These are phyloP conservation scores for Trichoderma pleuroti DNA, from an alignment of 2,329 filamentous ascomycete species.

Conservation along the genomic window DNA sequence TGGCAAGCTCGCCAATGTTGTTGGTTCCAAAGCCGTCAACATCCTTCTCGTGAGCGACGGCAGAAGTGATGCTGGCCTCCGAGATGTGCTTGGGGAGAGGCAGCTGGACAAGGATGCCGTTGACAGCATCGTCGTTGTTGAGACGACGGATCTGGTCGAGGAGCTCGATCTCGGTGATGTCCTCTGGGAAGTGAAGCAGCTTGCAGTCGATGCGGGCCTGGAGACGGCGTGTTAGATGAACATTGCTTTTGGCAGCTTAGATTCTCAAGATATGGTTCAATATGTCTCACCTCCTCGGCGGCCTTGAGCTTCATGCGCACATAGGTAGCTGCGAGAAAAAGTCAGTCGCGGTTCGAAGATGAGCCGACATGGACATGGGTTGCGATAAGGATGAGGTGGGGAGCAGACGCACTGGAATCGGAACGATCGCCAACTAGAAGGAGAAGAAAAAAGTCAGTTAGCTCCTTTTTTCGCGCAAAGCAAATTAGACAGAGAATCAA, in stretches of 20 bases:
- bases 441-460: constrained; percentile 1
- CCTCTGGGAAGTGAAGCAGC: constrained; percentile 76
- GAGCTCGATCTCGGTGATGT: constrained; percentile 79
- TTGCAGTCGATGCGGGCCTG: constrained; percentile 88
- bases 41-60: constrained; percentile 91
- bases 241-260: background rate
- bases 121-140: constrained; percentile 82
- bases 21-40: constrained; percentile 92
- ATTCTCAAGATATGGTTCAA: background rate
- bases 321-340: constrained; percentile 72
- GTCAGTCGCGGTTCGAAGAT: constrained; percentile 24
- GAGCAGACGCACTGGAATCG: constrained; percentile 66
- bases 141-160: constrained; percentile 74
- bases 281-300: constrained; percentile 69
- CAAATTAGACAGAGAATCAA: background rate
- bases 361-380: constrained; percentile 2
- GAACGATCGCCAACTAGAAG: constrained; percentile 78
- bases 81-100: constrained; percentile 86
- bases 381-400: background rate
- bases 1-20: constrained; percentile 96
- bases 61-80: constrained; percentile 85
- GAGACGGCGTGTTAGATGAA: background rate
- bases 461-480: background rate
- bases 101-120: constrained; percentile 91
- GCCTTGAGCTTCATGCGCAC: constrained; percentile 99